A percentile compares a stretch with the other conserved stretches of the same genome.
These are phyloP conservation scores for Tulasnella sp. DNA, from an alignment of 768 basidiomycete genomes.

Conservation along the genomic window DNA sequence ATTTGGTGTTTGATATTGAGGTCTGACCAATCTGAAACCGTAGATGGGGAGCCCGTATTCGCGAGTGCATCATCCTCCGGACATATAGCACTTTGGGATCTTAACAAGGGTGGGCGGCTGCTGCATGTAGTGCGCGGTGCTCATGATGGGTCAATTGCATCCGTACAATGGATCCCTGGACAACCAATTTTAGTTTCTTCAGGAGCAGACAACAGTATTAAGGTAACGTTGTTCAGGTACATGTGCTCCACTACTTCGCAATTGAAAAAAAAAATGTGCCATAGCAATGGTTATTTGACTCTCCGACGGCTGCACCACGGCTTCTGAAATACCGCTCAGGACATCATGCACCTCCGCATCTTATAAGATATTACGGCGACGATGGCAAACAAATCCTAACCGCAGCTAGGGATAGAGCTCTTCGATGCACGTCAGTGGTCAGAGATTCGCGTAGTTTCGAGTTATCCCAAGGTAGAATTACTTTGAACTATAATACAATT, in stretches of 20 bases:
- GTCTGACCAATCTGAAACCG: neutral
- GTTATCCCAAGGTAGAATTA: conserved; percentile 65
- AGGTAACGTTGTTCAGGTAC: conserved; percentile 36
- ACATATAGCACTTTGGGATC: conserved; percentile 86
- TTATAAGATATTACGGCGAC: conserved; percentile 91
- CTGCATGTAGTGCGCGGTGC: conserved; percentile 78
- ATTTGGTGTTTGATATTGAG: neutral
- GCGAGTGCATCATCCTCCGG: conserved; percentile 80
- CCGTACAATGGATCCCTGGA: conserved; percentile 83
- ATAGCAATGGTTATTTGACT: conserved; percentile 98
- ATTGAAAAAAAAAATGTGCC: neutral
- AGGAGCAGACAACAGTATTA: conserved; percentile 89
- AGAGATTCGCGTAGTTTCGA: conserved; percentile 92
- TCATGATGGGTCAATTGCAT: conserved; percentile 73
- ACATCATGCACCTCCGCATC: conserved; percentile 79
- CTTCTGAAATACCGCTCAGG: conserved; percentile 87
- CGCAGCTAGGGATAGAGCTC: conserved; percentile 73
- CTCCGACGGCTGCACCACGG: conserved; percentile 71
- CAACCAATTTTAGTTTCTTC: conserved; percentile 84
- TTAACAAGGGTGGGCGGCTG: conserved; percentile 66
- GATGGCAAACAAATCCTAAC: conserved; percentile 92
- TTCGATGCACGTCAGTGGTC: conserved; percentile 85
- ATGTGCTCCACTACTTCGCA: neutral
- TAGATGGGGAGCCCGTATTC: conserved; percentile 79
- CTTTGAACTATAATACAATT: neutral